Conservation (phyloP, 345 rosid genomes). For the Psidium guajava region DNA sequence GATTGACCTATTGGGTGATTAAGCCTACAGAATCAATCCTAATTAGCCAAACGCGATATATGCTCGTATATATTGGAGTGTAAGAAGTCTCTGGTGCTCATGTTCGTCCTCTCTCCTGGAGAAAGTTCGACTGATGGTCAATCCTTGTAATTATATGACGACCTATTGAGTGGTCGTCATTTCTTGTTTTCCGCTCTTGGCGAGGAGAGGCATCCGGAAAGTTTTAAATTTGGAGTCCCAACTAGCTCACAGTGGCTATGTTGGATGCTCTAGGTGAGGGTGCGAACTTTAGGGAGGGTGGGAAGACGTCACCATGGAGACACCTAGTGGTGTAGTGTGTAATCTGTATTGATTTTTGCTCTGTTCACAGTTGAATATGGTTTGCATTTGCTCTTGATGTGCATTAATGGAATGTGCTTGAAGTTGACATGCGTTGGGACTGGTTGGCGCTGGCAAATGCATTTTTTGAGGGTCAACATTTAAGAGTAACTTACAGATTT, state of each 20-base stretch:
- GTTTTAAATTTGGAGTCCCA: neutral
- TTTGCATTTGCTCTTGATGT: neutral
- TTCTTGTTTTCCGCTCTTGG: neutral
- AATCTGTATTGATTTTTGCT: neutral
- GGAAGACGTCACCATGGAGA: neutral
- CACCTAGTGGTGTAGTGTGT: neutral
- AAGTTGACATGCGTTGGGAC: neutral
- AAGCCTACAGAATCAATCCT: neutral
- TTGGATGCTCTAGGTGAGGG: neutral
- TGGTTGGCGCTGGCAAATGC: neutral
- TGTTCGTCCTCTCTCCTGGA: neutral
- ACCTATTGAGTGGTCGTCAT: no score
- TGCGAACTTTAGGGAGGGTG: neutral
- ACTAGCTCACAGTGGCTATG: neutral
- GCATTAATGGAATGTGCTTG: neutral
- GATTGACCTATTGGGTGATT: constrained; percentile 40
- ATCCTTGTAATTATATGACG: neutral
- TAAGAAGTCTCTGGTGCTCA: neutral
- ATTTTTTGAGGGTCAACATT: neutral
- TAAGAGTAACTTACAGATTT: neutral
- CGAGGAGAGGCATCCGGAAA: neutral
- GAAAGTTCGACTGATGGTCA: neutral
- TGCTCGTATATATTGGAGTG: neutral
- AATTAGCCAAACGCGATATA: neutral
- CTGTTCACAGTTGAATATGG: neutral